Evolutionary conservation across 768 basidiomycete genomes (phyloP), one percentile per base, ranked within the genome.

Genomic region (Tricholomella constricta): DNA sequence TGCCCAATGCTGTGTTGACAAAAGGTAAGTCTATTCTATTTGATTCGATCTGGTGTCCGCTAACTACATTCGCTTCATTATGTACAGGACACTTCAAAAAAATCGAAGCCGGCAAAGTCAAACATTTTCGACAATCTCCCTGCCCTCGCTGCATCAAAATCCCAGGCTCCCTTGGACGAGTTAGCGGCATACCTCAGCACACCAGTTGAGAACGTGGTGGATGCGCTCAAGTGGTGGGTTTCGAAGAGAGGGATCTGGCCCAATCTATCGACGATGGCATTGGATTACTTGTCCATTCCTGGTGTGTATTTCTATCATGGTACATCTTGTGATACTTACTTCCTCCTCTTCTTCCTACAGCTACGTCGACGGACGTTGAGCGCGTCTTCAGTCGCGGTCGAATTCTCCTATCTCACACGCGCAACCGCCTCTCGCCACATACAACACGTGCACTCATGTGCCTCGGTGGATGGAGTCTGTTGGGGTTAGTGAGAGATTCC

Each of bases 251-350:
- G 26, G 1, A 25, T 54, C 12, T 71, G 61, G 56, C 70, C 68
- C 4, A 22, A 52, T 11, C 59, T 70, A 1, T 61, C 65, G 1
- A 49, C 61, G 0, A 70, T 73, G 71, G 72, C 66, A 4, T 52
- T 63, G 0, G 63, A 73, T 31, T 72, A 72, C 45, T 54, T 70
- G 0, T 54, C 52, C 3, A 66, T 72, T 26, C 66, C 70, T 41
- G 56, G 71, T 70, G 65, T 31, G 44, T 32, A 25, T 26, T 6
- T 45, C 4, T 44, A 10, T 8, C 25, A 27, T 17, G 12, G 2
- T 23, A n/a, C 43, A 44, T 10, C 12, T 6, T 15, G 7, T 12
- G 17, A 17, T 2, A 32, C 19, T 7, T 37, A 19, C n/a, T 19
- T 37, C 19, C 4, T 23, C 5, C 4, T 36, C 17, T 23, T 14